Base-by-base conservation (phyloP, 2,329 filamentous ascomycete genomes). In the Talaromyces marneffei region DNA sequence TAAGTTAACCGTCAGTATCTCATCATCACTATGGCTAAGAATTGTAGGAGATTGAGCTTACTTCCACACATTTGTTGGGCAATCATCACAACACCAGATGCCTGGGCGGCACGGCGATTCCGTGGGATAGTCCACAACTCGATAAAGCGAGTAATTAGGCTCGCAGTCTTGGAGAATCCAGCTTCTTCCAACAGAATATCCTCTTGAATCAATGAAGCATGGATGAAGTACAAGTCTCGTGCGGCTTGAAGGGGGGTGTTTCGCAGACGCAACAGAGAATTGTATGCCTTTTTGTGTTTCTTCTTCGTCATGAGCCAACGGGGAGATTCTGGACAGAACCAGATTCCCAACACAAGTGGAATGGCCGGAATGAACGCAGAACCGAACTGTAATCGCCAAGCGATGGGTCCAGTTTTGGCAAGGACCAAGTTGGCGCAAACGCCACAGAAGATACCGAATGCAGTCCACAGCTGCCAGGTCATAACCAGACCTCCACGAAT, bases 51-150 rank as follows among this genome's bases (percentile, higher is more conserved):
- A 12, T 50, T 27, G 18, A 37, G 59, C 62, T 63, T 63, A 61
- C 62, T 80, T 75, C 83, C 83, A 67, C 86, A 88, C 82, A 89
- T 86, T 72, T 89, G 86, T 72, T 89, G 87, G 0, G 85, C 86
- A 68, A 89, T 86, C 91, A 95, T 95, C 66, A 93, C 89, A 2
- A 86, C 85, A 65, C 87, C 89, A 0, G 90, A 88, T 4, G 90
- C 91, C 33, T 89, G 80, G 2, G 87, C 92, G 2, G 91, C 91
- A 52, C 79, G 77, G 40, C 79, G 76, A 59, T 80, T 73, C 18
- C 79, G 76, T 5, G 78, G 78, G 57, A 80, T 77, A 14, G 78
- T 80, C 63, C 80, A 80, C 0, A 84, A 70, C 64, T 80, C 76
- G 46, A 78, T 61, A 65, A 90, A 86, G 16, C 88, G 84, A 27